These are phyloP conservation scores for Chionographis japonica DNA, from an alignment of 106 monocot genomes.

Conservation along the genomic window DNA sequence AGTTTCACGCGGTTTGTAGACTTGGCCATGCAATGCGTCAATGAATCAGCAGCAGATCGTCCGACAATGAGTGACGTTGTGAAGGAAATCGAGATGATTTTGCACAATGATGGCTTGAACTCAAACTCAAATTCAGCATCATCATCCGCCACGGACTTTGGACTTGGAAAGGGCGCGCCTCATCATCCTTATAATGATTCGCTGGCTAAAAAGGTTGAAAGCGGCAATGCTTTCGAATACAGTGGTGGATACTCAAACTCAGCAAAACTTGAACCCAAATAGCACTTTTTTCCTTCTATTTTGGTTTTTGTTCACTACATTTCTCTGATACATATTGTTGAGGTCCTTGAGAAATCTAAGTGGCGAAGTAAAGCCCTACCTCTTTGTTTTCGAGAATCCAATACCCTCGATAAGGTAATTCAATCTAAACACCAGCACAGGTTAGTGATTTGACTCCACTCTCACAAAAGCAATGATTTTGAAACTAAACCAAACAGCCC, in stretches of 20 bases:
- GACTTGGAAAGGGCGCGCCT: slow-evolving; percentile 11
- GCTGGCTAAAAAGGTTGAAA: slow-evolving; percentile 19
- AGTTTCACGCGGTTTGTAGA: slow-evolving; percentile 46
- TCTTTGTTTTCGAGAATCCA: not conserved
- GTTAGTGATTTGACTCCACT: too few relatives aligned
- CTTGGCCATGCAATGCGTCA: slow-evolving; percentile 51
- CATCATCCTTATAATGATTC: slow-evolving; percentile 30
- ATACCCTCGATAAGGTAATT: too few relatives aligned
- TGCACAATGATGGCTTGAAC: slow-evolving; percentile 28
- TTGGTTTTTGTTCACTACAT: not conserved
- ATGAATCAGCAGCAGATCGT: slow-evolving; percentile 29
- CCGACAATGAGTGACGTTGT: slow-evolving; percentile 62
- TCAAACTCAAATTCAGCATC: slow-evolving; percentile 25
- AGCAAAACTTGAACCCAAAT: slow-evolving; percentile 59
- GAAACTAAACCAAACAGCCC: too few relatives aligned
- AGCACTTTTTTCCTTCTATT: slow-evolving; percentile 6
- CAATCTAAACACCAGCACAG: too few relatives aligned
- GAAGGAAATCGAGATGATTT: slow-evolving; percentile 52
- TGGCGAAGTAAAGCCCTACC: too few relatives aligned
- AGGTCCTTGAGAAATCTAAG: not conserved
- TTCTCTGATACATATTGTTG: too few relatives aligned
- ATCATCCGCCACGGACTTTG: slow-evolving; percentile 35
- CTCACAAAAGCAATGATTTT: too few relatives aligned
- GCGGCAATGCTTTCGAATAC: slow-evolving; percentile 50
- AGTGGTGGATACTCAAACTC: slow-evolving; percentile 45